phyloP scores from a whole-genome alignment of 352 stramenopile species.

The Lagenidium sp. region DNA sequence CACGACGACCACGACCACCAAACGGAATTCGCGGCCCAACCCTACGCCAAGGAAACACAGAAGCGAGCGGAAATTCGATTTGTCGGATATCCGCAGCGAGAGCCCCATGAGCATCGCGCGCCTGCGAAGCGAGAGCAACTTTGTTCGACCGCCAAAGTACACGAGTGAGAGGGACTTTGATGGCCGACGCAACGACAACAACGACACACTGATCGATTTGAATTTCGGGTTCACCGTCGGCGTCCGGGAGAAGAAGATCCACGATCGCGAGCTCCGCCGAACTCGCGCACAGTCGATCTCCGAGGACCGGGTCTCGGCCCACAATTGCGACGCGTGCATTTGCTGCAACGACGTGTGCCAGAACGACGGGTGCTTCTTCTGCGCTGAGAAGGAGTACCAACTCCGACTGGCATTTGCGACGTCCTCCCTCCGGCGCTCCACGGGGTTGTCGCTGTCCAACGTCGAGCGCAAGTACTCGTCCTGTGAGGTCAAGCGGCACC shows the following conservation, averaged over 20 bases:
- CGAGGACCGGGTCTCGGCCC: constrained; percentile 8
- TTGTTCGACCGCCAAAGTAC: too few species aligned
- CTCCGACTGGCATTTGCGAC: constrained; percentile 32
- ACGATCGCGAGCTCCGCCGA: not conserved
- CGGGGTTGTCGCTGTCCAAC: constrained; percentile 10
- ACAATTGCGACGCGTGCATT: constrained; percentile 67
- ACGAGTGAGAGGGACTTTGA: too few species aligned
- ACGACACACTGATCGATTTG: not conserved
- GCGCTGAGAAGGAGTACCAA: constrained; percentile 68
- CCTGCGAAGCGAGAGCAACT: too few species aligned
- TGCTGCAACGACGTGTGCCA: constrained; percentile 70
- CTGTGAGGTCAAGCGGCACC: constrained; percentile 84
- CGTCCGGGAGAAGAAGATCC: not conserved
- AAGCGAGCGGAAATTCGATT: too few species aligned
- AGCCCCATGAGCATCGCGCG: too few species aligned
- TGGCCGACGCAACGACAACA: not conserved
- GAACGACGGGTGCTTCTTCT: constrained; percentile 58
- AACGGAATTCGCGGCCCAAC: not conserved
- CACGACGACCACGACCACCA: not conserved
- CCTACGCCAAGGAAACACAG: too few species aligned
- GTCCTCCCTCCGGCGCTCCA: constrained; percentile 3
- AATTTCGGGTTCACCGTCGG: too few species aligned
- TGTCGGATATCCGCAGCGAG: too few species aligned
- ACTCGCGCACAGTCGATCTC: not conserved
- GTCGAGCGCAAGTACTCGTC: constrained; percentile 71